Conservation (phyloP, 352 stramenopile genomes). For the Globisporangium solare region DNA sequence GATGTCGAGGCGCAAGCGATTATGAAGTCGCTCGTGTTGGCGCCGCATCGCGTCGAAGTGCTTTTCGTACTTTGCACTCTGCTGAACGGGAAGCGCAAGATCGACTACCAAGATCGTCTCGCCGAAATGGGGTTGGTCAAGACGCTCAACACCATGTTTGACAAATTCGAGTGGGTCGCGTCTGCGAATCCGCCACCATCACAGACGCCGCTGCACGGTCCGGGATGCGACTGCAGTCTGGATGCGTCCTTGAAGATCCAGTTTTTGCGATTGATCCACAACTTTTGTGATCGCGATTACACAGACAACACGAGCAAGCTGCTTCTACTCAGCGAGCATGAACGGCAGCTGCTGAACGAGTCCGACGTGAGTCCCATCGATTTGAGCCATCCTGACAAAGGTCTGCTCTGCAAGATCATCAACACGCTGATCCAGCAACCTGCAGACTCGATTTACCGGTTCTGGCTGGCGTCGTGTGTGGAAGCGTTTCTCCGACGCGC, state of each 20-base stretch:
- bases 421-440: slow-evolving; percentile 86
- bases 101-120: slow-evolving; percentile 88
- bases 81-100: slow-evolving; percentile 93
- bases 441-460: slow-evolving; percentile 93
- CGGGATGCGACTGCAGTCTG: slow-evolving; percentile 92
- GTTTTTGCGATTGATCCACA: slow-evolving; percentile 94
- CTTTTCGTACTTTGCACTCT: slow-evolving; percentile 96
- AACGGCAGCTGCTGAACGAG: slow-evolving; percentile 51
- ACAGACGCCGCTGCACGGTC: slow-evolving; percentile 63
- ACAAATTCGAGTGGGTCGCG: slow-evolving; percentile 88
- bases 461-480: slow-evolving; percentile 95
- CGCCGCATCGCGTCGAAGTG: slow-evolving; percentile 93
- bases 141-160: slow-evolving; percentile 92
- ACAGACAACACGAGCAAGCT: slow-evolving; percentile 79
- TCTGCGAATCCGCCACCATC: slow-evolving; percentile 33
- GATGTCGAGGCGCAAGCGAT: slow-evolving; percentile 77
- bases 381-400: slow-evolving; percentile 67
- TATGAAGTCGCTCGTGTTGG: slow-evolving; percentile 91
- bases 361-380: slow-evolving; percentile 43
- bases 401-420: slow-evolving; percentile 90
- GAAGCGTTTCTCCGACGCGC: slow-evolving; percentile 93
- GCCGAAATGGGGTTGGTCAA: slow-evolving; percentile 87
- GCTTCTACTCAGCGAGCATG: slow-evolving; percentile 68
- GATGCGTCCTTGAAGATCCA: slow-evolving; percentile 94
- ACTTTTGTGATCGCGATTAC: slow-evolving; percentile 95